Evolutionary conservation across 2,329 filamentous ascomycete genomes (phyloP), one percentile per base, ranked within the genome.

Genomic region (Fusarium sp.): DNA sequence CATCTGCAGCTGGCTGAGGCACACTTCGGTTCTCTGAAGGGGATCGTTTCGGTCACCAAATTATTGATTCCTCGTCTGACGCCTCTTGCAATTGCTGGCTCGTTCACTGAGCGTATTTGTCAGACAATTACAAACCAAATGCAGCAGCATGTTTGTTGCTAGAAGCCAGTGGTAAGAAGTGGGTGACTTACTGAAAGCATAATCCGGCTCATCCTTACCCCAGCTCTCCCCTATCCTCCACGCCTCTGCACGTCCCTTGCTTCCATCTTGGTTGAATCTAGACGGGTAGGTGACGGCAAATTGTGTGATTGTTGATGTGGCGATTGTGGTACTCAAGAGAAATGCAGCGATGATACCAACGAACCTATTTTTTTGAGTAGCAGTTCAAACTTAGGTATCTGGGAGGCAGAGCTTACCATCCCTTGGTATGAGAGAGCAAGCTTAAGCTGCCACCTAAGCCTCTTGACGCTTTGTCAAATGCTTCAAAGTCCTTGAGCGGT

Each of bases 381-480:
- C 2, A 2, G 8, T 42, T 0, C 18, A 18, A 30, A 60, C 6
- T 30, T n/a, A 7, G 24, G 16, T 26, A 28, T 10, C 11, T 28
- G 12, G 10, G n/a, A 35, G 10, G 36, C 18, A 54, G 22, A 45
- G 16, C 41, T 22, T 20, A 61, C 59, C 50, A 61, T 33, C 50
- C 59, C 16, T 57, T 61, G 31, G 50, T 61, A 24, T 47, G 33
- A 7, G 50, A 16, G 13, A 61, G 50, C 13, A 61, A 20, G 20
- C 20, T 39, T 7, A 61, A 28, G n/a, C 59, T 61, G 12, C 59
- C 59, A 2, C 59, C 50, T 13, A 61, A 4, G 15, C 59, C 60
- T n/a, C 60, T 57, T 24, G 60, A 62, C 8, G 60, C 51, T 18
- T 57, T 62, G 16, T 62, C 41, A 15, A 62, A 62, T 12, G 60